Conservation (phyloP, 2,329 filamentous ascomycete species). For the Phyllosticta ampelicida region DNA sequence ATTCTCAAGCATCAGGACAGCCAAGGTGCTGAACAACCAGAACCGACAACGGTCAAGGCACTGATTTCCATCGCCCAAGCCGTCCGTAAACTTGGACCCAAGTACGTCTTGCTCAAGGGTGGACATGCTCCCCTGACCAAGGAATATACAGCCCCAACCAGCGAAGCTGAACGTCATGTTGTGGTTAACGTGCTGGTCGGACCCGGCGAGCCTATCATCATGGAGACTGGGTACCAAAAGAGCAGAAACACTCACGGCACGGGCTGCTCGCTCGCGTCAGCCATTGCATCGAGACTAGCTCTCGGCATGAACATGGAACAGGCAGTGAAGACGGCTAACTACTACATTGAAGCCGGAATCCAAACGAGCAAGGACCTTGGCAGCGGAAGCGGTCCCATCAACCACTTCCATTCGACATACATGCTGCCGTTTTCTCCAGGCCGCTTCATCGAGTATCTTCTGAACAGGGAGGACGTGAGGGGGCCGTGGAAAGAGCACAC, state of each 20-base stretch:
- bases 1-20: conserved; percentile 42
- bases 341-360: conserved; percentile 64
- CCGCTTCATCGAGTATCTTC: conserved; percentile 71
- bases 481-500: conserved; percentile 65
- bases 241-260: conserved; percentile 87
- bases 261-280: conserved; percentile 83
- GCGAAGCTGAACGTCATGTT: conserved; percentile 48
- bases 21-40: conserved; percentile 33
- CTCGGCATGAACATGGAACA: conserved; percentile 45
- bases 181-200: conserved; percentile 73
- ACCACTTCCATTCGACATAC: conserved; percentile 66
- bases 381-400: conserved; percentile 59
- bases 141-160: conserved; percentile 48
- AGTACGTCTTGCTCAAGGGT: conserved; percentile 79
- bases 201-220: conserved; percentile 43
- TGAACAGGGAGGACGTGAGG: conserved; percentile 64
- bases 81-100: conserved; percentile 59
- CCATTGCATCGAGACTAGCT: conserved; percentile 63
- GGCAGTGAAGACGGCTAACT: conserved; percentile 57
- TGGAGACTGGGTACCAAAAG: conserved; percentile 60
- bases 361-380: conserved; percentile 52
- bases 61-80: conserved; percentile 57
- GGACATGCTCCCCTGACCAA: conserved; percentile 72
- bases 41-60: conserved; percentile 50
- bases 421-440: conserved; percentile 61